These are phyloP conservation scores for Cystofilobasidium bisporidii DNA, from an alignment of 768 basidiomycete genomes.

Conservation along the genomic window DNA sequence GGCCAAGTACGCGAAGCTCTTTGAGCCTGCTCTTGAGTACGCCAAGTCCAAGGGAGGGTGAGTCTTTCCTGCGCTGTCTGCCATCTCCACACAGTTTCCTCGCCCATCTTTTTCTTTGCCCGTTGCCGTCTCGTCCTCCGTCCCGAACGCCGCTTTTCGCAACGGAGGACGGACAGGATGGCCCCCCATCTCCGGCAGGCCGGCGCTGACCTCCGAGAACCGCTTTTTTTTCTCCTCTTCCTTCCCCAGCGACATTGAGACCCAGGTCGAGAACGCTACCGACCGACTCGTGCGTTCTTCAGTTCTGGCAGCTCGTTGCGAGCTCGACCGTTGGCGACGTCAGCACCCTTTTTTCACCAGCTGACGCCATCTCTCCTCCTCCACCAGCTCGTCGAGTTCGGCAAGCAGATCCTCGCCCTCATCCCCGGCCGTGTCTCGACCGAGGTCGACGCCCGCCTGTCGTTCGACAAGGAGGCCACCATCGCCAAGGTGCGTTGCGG, in stretches of 20 bases:
- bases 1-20: constrained; percentile 67
- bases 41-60: constrained; percentile 71
- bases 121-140: background rate
- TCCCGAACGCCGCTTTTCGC: too few relatives aligned
- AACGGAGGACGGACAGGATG: too few relatives aligned
- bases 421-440: constrained; percentile 98
- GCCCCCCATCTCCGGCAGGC: too few relatives aligned
- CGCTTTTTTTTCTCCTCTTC: constrained; percentile 2
- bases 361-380: background rate
- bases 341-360: background rate
- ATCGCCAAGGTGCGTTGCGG: constrained; percentile 62
- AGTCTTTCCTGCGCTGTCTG: constrained; percentile 20
- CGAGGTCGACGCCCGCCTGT: constrained; percentile 94
- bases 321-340: background rate
- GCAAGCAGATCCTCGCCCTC: constrained; percentile 84
- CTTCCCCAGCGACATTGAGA: constrained; percentile 49
- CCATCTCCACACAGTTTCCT: background rate
- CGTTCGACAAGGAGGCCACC: constrained; percentile 87
- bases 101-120: background rate
- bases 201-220: too few relatives aligned
- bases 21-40: constrained; percentile 61
- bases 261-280: constrained; percentile 64
- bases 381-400: constrained; percentile 86
- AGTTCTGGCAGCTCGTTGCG: background rate
- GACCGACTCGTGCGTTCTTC: constrained; percentile 68